Evolutionary conservation across 148 eudicot species (phyloP).

Genomic region (Simmondsia chinensis): DNA sequence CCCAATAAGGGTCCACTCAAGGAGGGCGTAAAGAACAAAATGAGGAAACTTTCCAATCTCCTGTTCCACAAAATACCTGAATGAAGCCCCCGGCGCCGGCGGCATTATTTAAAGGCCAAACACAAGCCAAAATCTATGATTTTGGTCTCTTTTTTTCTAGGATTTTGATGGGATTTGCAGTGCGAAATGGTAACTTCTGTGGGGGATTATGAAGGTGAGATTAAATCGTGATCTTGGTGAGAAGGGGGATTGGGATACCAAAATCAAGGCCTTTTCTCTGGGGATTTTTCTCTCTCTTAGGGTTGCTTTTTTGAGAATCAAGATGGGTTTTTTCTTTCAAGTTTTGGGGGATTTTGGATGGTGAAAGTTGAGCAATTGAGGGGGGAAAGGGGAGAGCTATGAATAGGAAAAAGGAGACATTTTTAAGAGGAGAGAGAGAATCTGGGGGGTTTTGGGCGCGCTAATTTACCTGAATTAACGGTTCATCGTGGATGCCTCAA

Average conservation of each 20-base stretch:
- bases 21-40: conserved; percentile 56
- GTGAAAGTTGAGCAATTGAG: no score
- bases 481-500: background rate
- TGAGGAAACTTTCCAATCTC: conserved; percentile 57
- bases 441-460: background rate
- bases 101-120: conserved; percentile 5
- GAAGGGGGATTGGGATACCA: background rate
- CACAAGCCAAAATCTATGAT: background rate
- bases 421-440: no score
- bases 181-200: background rate
- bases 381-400: no score
- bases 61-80: conserved; percentile 42
- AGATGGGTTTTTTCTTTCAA: background rate
- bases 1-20: conserved; percentile 71
- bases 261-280: conserved; percentile 10
- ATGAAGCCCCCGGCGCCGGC: conserved; percentile 17
- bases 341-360: conserved; percentile 2
- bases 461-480: conserved; percentile 7
- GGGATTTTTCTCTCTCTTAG: conserved; percentile 5
- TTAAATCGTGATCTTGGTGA: conserved; percentile 12
- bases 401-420: no score
- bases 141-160: background rate
- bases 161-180: background rate
- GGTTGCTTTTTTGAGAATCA: background rate
- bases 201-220: background rate